Conservation (phyloP, 805 yeast genomes). For the Sugiyamaella americana region DNA sequence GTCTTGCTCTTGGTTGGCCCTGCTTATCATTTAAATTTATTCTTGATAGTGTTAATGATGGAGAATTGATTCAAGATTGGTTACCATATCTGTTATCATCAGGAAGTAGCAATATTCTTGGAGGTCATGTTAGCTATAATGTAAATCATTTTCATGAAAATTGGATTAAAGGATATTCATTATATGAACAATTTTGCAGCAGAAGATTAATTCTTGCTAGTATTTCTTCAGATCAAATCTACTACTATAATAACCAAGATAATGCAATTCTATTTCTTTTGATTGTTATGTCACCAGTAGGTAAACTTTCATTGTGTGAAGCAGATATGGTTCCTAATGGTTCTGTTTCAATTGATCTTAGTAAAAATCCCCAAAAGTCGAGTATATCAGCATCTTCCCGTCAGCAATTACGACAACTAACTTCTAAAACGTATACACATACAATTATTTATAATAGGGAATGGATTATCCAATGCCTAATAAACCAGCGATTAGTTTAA, state of each 20-base stretch:
- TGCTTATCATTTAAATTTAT: constrained; percentile 56
- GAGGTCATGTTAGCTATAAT: constrained; percentile 22
- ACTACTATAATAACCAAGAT: not conserved
- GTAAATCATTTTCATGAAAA: constrained; percentile 18
- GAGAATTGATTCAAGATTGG: constrained; percentile 37
- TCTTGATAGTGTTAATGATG: constrained; percentile 40
- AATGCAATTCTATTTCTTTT: not conserved
- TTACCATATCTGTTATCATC: constrained; percentile 59
- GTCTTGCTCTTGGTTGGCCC: constrained; percentile 83
- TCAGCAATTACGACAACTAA: not conserved
- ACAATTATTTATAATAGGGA: constrained; percentile 17
- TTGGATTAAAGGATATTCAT: constrained; percentile 18
- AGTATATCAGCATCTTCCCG: not conserved
- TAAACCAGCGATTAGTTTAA: constrained; percentile 26
- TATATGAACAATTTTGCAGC: constrained; percentile 24
- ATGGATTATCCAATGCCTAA: constrained; percentile 31
- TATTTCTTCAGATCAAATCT: constrained; percentile 1
- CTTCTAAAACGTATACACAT: constrained; percentile 4
- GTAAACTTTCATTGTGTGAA: not conserved
- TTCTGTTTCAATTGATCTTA: not conserved
- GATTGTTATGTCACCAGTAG: not conserved
- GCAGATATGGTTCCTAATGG: not conserved
- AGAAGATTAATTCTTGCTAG: constrained; percentile 19
- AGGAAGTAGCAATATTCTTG: constrained; percentile 52
- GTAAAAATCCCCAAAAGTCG: not conserved